These are phyloP conservation scores for Sporobolomyces roseus DNA, from an alignment of 768 basidiomycete genomes.

Conservation along the genomic window DNA sequence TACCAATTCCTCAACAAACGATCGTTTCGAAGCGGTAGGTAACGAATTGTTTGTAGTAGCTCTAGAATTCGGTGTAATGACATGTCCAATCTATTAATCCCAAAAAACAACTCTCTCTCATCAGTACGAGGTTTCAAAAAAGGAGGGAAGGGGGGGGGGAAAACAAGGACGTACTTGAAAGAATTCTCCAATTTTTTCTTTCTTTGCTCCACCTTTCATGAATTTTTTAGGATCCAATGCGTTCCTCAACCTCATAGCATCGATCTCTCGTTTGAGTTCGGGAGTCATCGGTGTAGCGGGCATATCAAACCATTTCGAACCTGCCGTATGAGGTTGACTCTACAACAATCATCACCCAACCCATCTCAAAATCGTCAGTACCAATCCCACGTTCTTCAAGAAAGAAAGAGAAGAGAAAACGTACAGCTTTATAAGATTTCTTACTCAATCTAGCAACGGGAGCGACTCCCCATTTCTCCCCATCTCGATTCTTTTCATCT, in stretches of 20 bases:
- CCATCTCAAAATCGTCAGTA: too few relatives aligned
- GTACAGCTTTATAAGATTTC: conserved; percentile 66
- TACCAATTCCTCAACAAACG: conserved; percentile 80
- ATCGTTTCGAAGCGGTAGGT: conserved; percentile 63
- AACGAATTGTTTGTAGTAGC: conserved; percentile 68
- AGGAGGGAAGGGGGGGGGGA: not conserved
- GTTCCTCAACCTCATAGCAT: conserved; percentile 77
- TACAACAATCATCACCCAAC: conserved; percentile 45
- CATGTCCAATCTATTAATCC: conserved; percentile 40
- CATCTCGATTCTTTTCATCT: conserved; percentile 54
- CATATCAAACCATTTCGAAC: conserved; percentile 80
- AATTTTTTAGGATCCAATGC: conserved; percentile 89
- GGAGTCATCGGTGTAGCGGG: conserved; percentile 71
- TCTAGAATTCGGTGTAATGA: conserved; percentile 68
- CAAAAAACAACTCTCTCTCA: not conserved
- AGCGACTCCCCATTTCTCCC: conserved; percentile 61
- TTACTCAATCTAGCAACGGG: conserved; percentile 56
- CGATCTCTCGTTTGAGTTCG: conserved; percentile 74
- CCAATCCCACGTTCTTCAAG: not conserved
- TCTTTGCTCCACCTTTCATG: conserved; percentile 62
- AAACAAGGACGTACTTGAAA: conserved; percentile 62
- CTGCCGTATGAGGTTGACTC: conserved; percentile 69
- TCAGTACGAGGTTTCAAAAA: not conserved
- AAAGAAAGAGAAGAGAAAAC: conserved; percentile 34
- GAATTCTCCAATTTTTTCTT: conserved; percentile 80